Percentiles rank a stretch among this genome's conserved stretches.
Evolutionary conservation across 495 filamentous ascomycete species (phyloP).

Genomic region (Hypoxylon crocopeplum): DNA sequence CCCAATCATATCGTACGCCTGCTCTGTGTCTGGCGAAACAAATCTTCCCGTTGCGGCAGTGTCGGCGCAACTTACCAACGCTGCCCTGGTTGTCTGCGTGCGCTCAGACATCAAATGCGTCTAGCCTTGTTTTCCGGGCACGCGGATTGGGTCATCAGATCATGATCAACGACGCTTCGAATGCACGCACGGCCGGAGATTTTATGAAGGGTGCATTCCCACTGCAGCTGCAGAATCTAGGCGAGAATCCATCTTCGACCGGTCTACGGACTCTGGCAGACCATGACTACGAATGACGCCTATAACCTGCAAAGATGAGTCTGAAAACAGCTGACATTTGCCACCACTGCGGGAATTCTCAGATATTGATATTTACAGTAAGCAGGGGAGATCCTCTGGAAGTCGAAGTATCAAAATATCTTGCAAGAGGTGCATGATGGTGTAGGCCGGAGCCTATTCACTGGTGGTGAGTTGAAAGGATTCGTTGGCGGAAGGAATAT

Average conservation of each 20-base stretch:
- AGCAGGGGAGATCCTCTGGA: conserved; percentile 12
- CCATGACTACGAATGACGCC: conserved; percentile 9
- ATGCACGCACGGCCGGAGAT: conserved; percentile 36
- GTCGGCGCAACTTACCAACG: conserved; percentile 15
- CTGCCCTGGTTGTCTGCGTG: not conserved
- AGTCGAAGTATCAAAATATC: conserved; percentile 2
- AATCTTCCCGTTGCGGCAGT: conserved; percentile 12
- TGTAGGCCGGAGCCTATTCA: conserved; percentile 9
- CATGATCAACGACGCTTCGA: conserved; percentile 27
- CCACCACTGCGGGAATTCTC: conserved; percentile 4
- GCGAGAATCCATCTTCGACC: not conserved
- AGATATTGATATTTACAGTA: conserved; percentile 4
- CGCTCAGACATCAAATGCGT: conserved; percentile 23
- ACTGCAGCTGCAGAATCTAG: conserved; percentile 8
- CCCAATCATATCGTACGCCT: conserved; percentile 15
- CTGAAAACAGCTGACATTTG: not conserved
- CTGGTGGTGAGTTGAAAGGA: conserved; percentile 19
- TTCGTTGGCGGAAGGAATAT: conserved; percentile 1
- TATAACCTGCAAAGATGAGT: not conserved
- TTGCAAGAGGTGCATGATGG: conserved; percentile 4
- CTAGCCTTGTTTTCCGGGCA: conserved; percentile 7
- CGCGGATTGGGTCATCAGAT: conserved; percentile 22
- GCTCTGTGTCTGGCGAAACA: conserved; percentile 8
- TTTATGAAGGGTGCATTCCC: conserved; percentile 17
- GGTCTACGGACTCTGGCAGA: not conserved